Conservation (phyloP, 1,284 basidiomycete genomes). For the Albatrellus sp. region DNA sequence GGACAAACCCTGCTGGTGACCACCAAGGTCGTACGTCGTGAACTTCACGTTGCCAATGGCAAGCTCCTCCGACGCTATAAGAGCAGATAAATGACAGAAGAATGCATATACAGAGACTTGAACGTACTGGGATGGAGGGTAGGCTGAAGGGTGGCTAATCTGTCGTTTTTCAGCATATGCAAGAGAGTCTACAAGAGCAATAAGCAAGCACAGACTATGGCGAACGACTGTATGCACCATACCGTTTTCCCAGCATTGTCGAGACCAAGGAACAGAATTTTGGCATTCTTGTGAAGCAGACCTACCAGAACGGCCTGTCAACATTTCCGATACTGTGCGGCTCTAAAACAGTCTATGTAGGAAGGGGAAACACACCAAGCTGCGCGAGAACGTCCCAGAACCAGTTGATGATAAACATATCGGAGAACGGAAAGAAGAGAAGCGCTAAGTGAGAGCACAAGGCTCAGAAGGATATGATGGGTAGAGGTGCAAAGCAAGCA, state of each 20-base stretch:
- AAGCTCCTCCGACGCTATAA: constrained; percentile 90
- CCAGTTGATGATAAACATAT: constrained; percentile 87
- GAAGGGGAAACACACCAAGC: constrained; percentile 50
- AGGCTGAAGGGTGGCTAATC: constrained; percentile 94
- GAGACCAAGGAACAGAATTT: constrained; percentile 97
- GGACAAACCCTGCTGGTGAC: constrained; percentile 83
- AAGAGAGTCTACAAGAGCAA: constrained; percentile 68
- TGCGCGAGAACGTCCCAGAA: constrained; percentile 90
- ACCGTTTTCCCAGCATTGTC: constrained; percentile 99
- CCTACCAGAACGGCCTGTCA: constrained; percentile 35
- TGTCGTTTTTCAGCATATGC: constrained; percentile 99
- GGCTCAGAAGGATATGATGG: constrained; percentile 9
- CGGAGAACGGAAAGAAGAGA: constrained; percentile 14
- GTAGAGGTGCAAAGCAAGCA: constrained; percentile 1
- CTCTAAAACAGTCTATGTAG: background rate
- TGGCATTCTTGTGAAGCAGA: constrained; percentile 96
- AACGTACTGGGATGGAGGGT: constrained; percentile 94
- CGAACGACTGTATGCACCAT: constrained; percentile 16
- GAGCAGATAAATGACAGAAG: constrained; percentile 5
- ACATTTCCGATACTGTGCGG: background rate
- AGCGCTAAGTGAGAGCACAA: constrained; percentile 11
- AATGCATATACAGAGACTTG: background rate
- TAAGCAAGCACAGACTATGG: background rate
- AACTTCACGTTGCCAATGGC: constrained; percentile 99
- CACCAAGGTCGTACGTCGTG: constrained; percentile 97